Percentiles rank a stretch among this genome's conserved stretches.
Conservation (phyloP, 2,329 filamentous ascomycete genomes). For the Xylariaceae sp. region DNA sequence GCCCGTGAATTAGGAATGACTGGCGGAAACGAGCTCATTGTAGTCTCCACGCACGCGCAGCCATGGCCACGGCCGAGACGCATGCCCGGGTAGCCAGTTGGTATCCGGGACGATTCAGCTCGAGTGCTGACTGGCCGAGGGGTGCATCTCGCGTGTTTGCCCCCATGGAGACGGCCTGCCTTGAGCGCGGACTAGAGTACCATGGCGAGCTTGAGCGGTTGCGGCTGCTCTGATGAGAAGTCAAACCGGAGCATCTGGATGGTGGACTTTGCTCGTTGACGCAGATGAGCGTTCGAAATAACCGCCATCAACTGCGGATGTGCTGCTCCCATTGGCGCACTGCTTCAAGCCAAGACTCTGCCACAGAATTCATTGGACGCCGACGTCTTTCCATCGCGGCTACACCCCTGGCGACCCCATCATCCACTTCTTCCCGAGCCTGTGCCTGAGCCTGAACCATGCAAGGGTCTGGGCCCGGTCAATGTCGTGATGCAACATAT, state of each 20-base stretch:
- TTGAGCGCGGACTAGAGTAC: not conserved
- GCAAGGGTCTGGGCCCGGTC: too few relatives aligned
- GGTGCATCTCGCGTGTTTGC: conserved; percentile 1
- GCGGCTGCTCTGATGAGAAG: conserved; percentile 24
- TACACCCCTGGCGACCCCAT: conserved; percentile 15
- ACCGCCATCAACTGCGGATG: conserved; percentile 19
- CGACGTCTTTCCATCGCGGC: conserved; percentile 24
- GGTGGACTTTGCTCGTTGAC: conserved; percentile 19
- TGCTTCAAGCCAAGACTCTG: conserved; percentile 14
- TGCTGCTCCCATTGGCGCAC: conserved; percentile 18
- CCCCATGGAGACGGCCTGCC: conserved; percentile 5
- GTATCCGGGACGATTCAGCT: conserved; percentile 6
- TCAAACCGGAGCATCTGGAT: conserved; percentile 20
- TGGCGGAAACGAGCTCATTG: not conserved
- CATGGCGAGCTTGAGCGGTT: conserved; percentile 8
- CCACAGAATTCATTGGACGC: conserved; percentile 21
- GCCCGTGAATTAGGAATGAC: conserved; percentile 1
- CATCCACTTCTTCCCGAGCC: conserved; percentile 11
- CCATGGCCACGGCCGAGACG: not conserved
- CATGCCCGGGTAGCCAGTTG: too few relatives aligned
- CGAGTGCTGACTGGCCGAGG: conserved; percentile 19
- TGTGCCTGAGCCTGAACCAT: conserved; percentile 3
- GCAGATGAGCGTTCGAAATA: conserved; percentile 28
- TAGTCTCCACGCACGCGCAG: conserved; percentile 1
- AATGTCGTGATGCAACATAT: too few relatives aligned